phyloP scores from a whole-genome alignment of 345 rosid species.

The Arabis hirsuta region DNA sequence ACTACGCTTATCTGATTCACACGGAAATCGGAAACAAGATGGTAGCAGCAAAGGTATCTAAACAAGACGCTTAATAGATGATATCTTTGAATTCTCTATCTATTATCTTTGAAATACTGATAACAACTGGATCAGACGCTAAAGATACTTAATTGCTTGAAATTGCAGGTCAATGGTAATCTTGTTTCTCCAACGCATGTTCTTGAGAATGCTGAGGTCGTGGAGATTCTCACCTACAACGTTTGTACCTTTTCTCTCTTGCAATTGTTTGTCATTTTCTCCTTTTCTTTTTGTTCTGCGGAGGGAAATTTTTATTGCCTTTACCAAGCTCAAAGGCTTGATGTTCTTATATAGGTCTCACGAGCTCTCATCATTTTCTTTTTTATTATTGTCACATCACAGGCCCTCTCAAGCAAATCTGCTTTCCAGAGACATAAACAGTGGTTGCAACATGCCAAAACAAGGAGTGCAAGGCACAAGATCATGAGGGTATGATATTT shows the following conservation, averaged over 20 bases:
- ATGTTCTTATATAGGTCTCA: constrained; percentile 1
- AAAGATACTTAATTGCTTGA: constrained; percentile 33
- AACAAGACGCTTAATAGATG: too few species aligned
- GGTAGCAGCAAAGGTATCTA: constrained; percentile 99
- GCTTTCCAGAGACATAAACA: constrained; percentile 88
- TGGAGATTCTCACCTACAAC: constrained; percentile 90
- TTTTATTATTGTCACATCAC: constrained; percentile 33
- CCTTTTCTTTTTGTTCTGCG: constrained; percentile 17
- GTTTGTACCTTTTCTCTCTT: constrained; percentile 55
- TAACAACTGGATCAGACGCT: constrained; percentile 9
- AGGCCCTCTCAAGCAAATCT: constrained; percentile 94
- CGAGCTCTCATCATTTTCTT: constrained; percentile 12
- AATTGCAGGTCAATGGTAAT: constrained; percentile 94
- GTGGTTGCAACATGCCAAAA: constrained; percentile 94
- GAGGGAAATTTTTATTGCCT: constrained; percentile 6
- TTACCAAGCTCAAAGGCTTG: constrained; percentile 3
- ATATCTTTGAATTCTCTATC: not conserved
- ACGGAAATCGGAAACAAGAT: constrained; percentile 97
- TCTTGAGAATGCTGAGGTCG: constrained; percentile 97
- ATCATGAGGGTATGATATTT: constrained; percentile 73
- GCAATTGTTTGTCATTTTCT: constrained; percentile 24
- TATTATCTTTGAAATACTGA: constrained; percentile 13
- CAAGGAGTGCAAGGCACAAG: constrained; percentile 94
- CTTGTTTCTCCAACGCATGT: constrained; percentile 80
- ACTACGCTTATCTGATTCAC: constrained; percentile 97